Base-by-base conservation (phyloP, 805 yeast species). In the Nakazawaea laoshanensis region DNA sequence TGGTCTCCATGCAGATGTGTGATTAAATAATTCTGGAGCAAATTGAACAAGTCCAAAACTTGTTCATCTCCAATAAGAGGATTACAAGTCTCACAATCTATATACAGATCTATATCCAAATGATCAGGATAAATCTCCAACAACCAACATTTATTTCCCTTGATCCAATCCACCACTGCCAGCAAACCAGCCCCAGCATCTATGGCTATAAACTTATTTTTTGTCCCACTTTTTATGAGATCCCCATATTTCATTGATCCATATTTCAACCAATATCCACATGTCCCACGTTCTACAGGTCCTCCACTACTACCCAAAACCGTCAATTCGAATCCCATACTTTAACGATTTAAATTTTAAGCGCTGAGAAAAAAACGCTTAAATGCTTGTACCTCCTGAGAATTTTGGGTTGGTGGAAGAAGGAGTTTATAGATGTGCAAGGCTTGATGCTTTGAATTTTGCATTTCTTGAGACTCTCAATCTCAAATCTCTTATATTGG, bases 1-100 rank as follows among this genome's bases (percentile, higher is more conserved):
- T 87, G 96, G 52, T 87, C 96, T 32, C 87, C 49, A 53, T 87
- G 96, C 0, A 89, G 73, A 53, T 87, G 96, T 1, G 95, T 73
- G 18, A 87, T 67, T 30, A 78, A 57, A 41, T 67, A 73, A 20
- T 25, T 25, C 17, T 25, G 17, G 7, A 25, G 15, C 15, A 12
- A 12, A 5, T 14, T 19, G 19, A 25, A 7, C 9, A 25, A 5
- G 5, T 13, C 18, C 5, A 6, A n/a, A n/a, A n/a, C n/a, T n/a
- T n/a, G n/a, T n/a, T n/a, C n/a, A 11, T 5, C 18, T 26, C 5
- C 7, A 24, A 19, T 19, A 40, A 59, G 53, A n/a, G 65, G 63
- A 13, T 27, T 29, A 6, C 53, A 34, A 3, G 44, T 30, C 5
- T 39, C 34, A 7, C 58, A 44, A 11, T 42, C 43, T 5, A 53